phyloP scores from a whole-genome alignment of 345 rosid genomes.

The Arabis alpina region DNA sequence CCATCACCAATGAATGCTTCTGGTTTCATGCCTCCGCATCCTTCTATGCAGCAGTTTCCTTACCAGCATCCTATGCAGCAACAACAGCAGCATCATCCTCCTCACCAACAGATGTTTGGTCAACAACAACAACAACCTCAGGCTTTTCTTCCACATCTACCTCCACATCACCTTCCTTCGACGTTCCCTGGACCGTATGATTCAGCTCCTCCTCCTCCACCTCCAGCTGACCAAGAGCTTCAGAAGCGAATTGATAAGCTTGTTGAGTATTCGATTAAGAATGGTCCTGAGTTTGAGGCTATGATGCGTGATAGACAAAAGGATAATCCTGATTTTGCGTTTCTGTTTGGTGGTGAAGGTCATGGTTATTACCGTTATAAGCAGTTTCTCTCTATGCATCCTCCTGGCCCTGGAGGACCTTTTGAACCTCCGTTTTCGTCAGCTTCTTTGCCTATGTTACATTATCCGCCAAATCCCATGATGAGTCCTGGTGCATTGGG shows the following conservation, averaged over 20 bases:
- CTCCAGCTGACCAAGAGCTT: conserved; percentile 91
- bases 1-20: conserved; percentile 58
- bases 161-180: conserved; percentile 68
- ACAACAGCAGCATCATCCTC: conserved; percentile 64
- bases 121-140: conserved; percentile 60
- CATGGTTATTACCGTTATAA: conserved; percentile 85
- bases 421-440: conserved; percentile 66
- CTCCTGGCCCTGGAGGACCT: conserved; percentile 63
- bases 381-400: conserved; percentile 72
- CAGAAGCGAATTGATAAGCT: conserved; percentile 97
- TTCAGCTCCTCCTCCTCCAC: conserved; percentile 67
- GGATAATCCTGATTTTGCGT: conserved; percentile 89
- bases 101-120: conserved; percentile 74
- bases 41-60: conserved; percentile 82
- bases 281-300: conserved; percentile 96
- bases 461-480: conserved; percentile 72
- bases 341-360: conserved; percentile 95
- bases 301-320: conserved; percentile 95
- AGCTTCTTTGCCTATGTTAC: conserved; percentile 60
- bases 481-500: conserved; percentile 65
- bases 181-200: conserved; percentile 72
- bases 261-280: conserved; percentile 86
- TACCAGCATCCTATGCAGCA: conserved; percentile 82
- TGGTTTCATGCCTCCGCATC: conserved; percentile 75
- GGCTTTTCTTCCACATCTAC: conserved; percentile 66